Evolutionary conservation across 768 basidiomycete genomes (phyloP).

Genomic region (Xanthoconium stramineum): DNA sequence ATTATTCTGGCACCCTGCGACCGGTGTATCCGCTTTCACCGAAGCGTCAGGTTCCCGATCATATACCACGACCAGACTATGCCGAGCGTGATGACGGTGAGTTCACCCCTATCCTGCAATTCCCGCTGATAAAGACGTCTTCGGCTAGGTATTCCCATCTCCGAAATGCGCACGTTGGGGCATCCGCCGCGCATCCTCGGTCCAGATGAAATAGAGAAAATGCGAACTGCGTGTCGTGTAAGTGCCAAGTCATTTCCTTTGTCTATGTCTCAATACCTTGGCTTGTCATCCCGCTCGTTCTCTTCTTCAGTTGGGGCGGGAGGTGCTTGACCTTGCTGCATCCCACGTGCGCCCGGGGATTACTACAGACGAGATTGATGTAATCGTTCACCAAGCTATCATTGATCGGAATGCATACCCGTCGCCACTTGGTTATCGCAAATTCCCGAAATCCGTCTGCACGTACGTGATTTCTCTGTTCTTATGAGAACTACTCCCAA

Average conservation of each 20-base stretch:
- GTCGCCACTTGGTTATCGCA: slow-evolving; percentile 86
- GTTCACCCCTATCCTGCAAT: slow-evolving; percentile 14
- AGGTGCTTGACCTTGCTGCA: slow-evolving; percentile 92
- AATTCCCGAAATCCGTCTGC: slow-evolving; percentile 95
- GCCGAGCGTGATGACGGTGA: slow-evolving; percentile 58
- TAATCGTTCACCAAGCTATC: slow-evolving; percentile 87
- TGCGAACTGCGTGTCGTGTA: slow-evolving; percentile 84
- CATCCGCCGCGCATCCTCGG: slow-evolving; percentile 64
- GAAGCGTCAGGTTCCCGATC: slow-evolving; percentile 70
- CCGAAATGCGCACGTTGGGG: slow-evolving; percentile 56
- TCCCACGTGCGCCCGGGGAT: slow-evolving; percentile 85
- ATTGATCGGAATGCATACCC: slow-evolving; percentile 93
- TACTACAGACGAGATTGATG: slow-evolving; percentile 94
- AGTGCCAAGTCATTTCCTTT: slow-evolving; percentile 31
- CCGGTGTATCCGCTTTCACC: slow-evolving; percentile 88
- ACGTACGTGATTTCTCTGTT: slow-evolving; percentile 53
- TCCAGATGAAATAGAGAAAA: slow-evolving; percentile 79
- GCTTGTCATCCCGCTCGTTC: neutral
- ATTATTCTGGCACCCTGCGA: slow-evolving; percentile 75
- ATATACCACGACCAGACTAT: slow-evolving; percentile 89
- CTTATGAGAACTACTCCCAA: slow-evolving; percentile 1
- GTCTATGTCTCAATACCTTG: neutral
- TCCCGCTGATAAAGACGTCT: neutral
- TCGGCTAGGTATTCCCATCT: slow-evolving; percentile 51
- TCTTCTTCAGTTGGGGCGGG: slow-evolving; percentile 66